Base-by-base conservation (phyloP, 2,329 filamentous ascomycete genomes). In the Aspergillus uvarum region DNA sequence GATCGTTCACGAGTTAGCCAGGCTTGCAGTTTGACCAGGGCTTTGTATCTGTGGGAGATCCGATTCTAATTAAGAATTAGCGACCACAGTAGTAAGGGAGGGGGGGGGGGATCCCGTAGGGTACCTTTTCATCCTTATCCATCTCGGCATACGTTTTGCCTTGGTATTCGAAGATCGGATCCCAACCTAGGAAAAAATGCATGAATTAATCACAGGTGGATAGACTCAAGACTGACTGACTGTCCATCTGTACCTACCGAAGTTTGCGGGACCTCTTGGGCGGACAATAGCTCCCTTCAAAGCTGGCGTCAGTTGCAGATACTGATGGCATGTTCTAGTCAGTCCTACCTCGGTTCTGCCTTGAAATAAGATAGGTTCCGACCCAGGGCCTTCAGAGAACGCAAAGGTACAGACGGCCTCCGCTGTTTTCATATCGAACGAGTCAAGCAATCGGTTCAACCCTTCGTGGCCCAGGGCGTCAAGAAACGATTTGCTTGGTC, bases 371-470 rank as follows among this genome's bases (percentile, higher is more conserved):
- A 96, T 83, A 1, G 91, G 89, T 71, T 96, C 87, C 56, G 91
- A 82, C 2, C 91, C 93, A 4, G 93, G 95, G 0, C 94, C 95
- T 64, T 88, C 84, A 57, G 87, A 95, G 78, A 96, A 97, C 24
- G 88, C 95, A 78, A 99, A 99, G 0, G 95, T 99, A 79, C 94
- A 97, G 50, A 99, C 90, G 19, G 95, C 94, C 77, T 96, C 88
- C 49, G 92, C 92, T 49, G 89, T 90, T 77, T 97, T 97, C 78
- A 99, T 91, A 29, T 90, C 83, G 74, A 96, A 97, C 6, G 89
- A 92, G 55, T 87, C 88, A 47, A 99, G 87, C 64, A 99, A 85
- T 73, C 94, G 95, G 79, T 97, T 96, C 60, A 99, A 82, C 14
- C 95, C 90, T 52, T 89, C 81, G 65, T 92, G 91, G 58, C 95